Percentiles rank a stretch among this genome's conserved stretches.
These are phyloP conservation scores for Rhizopogon vinicolor DNA, from an alignment of 768 basidiomycete genomes.

Conservation along the genomic window DNA sequence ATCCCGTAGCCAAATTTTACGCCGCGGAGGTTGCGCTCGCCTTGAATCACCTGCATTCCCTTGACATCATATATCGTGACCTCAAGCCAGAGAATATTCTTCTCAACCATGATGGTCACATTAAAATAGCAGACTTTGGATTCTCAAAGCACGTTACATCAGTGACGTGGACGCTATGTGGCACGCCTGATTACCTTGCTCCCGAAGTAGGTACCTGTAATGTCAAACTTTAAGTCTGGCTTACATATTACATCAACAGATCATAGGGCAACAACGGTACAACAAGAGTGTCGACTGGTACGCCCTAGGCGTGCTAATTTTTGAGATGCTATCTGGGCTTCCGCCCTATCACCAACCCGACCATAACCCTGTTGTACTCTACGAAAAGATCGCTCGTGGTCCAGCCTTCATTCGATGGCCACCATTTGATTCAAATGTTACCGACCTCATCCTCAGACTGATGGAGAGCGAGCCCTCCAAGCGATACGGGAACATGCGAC, in stretches of 20 bases:
- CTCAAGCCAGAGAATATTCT: slow-evolving; percentile 97
- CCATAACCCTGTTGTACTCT: slow-evolving; percentile 79
- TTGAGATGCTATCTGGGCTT: slow-evolving; percentile 95
- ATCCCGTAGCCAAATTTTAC: slow-evolving; percentile 97
- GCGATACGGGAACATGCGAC: slow-evolving; percentile 84
- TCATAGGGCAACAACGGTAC: slow-evolving; percentile 79
- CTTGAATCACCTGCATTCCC: slow-evolving; percentile 80
- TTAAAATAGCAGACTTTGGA: slow-evolving; percentile 96
- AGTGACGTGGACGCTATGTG: slow-evolving; percentile 93
- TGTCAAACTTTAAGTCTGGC: background rate
- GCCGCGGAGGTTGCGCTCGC: slow-evolving; percentile 94
- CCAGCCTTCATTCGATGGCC: slow-evolving; percentile 79
- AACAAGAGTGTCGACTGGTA: slow-evolving; percentile 99
- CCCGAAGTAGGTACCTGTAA: slow-evolving; percentile 63
- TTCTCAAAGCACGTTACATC: slow-evolving; percentile 88
- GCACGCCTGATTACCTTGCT: slow-evolving; percentile 94
- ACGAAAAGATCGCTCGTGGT: slow-evolving; percentile 85
- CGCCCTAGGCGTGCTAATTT: slow-evolving; percentile 93
- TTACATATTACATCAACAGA: slow-evolving; percentile 32
- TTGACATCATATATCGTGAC: slow-evolving; percentile 94
- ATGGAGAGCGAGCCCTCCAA: slow-evolving; percentile 87
- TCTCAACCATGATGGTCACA: slow-evolving; percentile 90
- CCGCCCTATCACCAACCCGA: slow-evolving; percentile 93
- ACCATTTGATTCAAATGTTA: slow-evolving; percentile 67
- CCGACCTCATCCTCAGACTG: slow-evolving; percentile 84